A percentile compares a stretch with the other conserved stretches of the same genome.
phyloP scores from a whole-genome alignment of 148 eudicot genomes.

The Chenopodium quinoa region DNA sequence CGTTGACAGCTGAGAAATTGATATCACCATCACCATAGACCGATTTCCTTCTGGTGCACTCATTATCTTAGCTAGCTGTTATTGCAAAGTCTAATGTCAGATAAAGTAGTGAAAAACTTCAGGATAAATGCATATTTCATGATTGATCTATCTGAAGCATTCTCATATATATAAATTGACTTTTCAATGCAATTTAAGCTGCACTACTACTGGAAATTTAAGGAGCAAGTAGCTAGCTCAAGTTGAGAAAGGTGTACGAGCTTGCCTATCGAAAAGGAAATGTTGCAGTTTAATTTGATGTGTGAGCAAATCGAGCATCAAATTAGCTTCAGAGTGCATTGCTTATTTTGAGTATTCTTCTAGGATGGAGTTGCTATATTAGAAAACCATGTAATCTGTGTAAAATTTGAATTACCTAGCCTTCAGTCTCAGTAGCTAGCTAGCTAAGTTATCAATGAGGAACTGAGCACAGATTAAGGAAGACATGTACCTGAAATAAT shows the following conservation, averaged over 20 bases:
- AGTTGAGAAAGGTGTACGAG: neutral
- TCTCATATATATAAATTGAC: neutral
- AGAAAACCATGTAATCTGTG: too few species aligned
- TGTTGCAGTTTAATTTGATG: neutral
- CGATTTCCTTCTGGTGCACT: neutral
- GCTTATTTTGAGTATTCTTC: too few species aligned
- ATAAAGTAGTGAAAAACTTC: neutral
- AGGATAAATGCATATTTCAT: neutral
- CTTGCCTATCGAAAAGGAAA: neutral
- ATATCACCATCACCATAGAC: too few species aligned
- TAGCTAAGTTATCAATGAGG: too few species aligned
- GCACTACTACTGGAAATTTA: neutral
- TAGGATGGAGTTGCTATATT: neutral
- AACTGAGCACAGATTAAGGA: neutral
- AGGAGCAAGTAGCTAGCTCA: neutral
- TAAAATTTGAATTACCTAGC: neutral
- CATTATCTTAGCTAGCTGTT: neutral
- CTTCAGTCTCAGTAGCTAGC: neutral
- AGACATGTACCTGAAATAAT: neutral
- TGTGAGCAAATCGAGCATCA: neutral
- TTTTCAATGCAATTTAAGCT: neutral
- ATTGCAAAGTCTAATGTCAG: neutral
- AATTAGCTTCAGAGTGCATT: neutral
- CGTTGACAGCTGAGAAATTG: too few species aligned
- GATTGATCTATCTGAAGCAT: neutral